Base-by-base conservation (phyloP, 768 basidiomycete genomes). In the Phlegmacium glaucopus region DNA sequence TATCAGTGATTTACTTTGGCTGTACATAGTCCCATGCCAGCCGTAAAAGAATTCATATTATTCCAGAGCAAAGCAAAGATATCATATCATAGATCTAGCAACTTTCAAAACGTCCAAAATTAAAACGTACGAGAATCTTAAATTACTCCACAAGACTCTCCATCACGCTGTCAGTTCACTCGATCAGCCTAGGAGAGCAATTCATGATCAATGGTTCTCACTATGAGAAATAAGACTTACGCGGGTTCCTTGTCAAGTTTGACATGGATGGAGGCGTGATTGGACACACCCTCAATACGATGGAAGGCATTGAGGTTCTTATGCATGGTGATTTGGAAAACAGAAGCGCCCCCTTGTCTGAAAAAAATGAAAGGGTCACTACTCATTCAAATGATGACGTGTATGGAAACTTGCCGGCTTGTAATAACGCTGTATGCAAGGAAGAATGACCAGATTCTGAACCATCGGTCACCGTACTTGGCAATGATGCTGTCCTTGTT, bases 281-380 rank as follows among this genome's bases (percentile, higher is more conserved):
- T 88, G 13, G 78, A 71, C 22, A 95, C 81, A 26, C 91, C 93
- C 37, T 87, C 82, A 58, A 96, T 79, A 50, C 96, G 88, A 62
- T 92, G 93, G 74, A 85, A 98, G 0, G 85, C 90, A 62, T 98
- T 98, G 54, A 98, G 71, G 76, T 98, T 99, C 76, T 99, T 99
- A 77, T 98, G 95, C 51, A 94, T 69, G 4, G 94, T 97, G 62
- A 99, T 82, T 72, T 98, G 94, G 88, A 95, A 99, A 35, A 97
- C 87, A 0, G 92, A 90, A 6, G 88, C 83, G 10, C 85, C 75
- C 28, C 96, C 96, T 76, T 98, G 90, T 22, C 89, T 85, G 52
- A 42, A 44, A 43, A n/a, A 42, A 43, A 15, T 5, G 12, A 11
- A n/a, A 22, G 2, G 22, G 41, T 18, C 26, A 13, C n/a, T 39